Conservation (phyloP, 352 stramenopile genomes). For the Phytophthora citrophthora region DNA sequence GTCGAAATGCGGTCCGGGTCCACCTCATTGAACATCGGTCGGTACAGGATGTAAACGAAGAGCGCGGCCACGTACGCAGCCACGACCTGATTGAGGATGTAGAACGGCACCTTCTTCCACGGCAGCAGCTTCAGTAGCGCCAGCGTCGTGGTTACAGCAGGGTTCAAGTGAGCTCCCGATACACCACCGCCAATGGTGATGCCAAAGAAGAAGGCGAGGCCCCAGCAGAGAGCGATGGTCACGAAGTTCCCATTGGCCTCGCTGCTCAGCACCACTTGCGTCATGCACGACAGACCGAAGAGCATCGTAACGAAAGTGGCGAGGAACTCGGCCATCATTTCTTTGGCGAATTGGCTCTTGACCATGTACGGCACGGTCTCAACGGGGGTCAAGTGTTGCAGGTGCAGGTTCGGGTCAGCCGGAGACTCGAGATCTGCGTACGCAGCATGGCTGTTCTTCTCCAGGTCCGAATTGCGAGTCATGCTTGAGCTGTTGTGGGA, state of each 20-base stretch:
- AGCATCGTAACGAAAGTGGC: slow-evolving; percentile 34
- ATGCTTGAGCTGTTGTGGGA: slow-evolving; percentile 2
- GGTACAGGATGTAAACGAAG: slow-evolving; percentile 46
- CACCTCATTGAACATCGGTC: slow-evolving; percentile 40
- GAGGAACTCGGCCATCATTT: slow-evolving; percentile 44
- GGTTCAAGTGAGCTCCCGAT: slow-evolving; percentile 45
- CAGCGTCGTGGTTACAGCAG: slow-evolving; percentile 30
- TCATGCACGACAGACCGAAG: slow-evolving; percentile 32
- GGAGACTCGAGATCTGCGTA: slow-evolving; percentile 29
- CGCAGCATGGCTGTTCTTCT: slow-evolving; percentile 24
- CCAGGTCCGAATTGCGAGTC: slow-evolving; percentile 23
- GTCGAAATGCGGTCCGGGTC: slow-evolving; percentile 39
- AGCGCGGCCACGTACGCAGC: slow-evolving; percentile 36
- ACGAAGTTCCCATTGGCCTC: slow-evolving; percentile 28
- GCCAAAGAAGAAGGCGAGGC: slow-evolving; percentile 48
- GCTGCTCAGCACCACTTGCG: slow-evolving; percentile 24
- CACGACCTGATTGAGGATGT: slow-evolving; percentile 38
- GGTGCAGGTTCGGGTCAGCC: slow-evolving; percentile 10
- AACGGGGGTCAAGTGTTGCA: slow-evolving; percentile 21
- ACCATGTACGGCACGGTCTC: slow-evolving; percentile 37
- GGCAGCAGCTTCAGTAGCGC: slow-evolving; percentile 38
- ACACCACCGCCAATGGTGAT: slow-evolving; percentile 36
- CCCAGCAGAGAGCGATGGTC: slow-evolving; percentile 47
- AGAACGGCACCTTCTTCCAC: slow-evolving; percentile 40
- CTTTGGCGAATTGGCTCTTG: slow-evolving; percentile 45